Conservation (phyloP, 2,329 filamentous ascomycete genomes). For the Verticillium nubilum region DNA sequence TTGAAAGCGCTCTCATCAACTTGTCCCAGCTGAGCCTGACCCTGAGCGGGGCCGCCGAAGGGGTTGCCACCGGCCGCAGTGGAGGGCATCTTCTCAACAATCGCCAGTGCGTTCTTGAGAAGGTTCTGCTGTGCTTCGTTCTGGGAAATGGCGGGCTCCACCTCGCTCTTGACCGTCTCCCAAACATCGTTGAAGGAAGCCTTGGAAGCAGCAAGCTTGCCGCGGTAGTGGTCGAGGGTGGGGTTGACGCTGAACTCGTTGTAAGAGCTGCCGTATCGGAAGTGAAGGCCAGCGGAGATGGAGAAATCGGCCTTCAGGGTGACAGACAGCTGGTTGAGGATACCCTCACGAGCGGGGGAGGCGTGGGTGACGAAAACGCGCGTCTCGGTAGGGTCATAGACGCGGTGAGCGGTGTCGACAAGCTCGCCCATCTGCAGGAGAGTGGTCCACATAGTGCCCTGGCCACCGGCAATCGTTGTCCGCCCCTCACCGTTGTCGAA, state of each 20-base stretch:
- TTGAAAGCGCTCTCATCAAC: conserved; percentile 99
- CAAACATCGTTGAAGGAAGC: conserved; percentile 99
- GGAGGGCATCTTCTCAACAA: conserved; percentile 97
- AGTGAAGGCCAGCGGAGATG: conserved; percentile 93
- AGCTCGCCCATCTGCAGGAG: conserved; percentile 96
- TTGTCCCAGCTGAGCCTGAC: conserved; percentile 69
- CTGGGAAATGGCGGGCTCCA: conserved; percentile 87
- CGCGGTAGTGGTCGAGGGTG: conserved; percentile 94
- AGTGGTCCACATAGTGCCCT: conserved; percentile 99
- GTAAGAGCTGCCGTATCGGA: conserved; percentile 98
- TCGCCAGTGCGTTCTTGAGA: conserved; percentile 81
- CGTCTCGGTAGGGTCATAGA: conserved; percentile 97
- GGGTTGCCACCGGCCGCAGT: conserved; percentile 94
- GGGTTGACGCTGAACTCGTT: conserved; percentile 99
- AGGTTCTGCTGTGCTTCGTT: conserved; percentile 93
- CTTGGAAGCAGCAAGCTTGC: conserved; percentile 95
- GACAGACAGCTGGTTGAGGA: conserved; percentile 95
- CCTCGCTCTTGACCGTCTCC: conserved; percentile 96
- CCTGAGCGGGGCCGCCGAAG: conserved; percentile 80
- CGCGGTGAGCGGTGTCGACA: conserved; percentile 94
- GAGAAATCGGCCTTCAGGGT: conserved; percentile 98
- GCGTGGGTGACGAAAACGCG: conserved; percentile 95
- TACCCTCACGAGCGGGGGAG: conserved; percentile 90
- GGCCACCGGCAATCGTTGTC: conserved; percentile 95
- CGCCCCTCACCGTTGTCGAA: conserved; percentile 98